Evolutionary conservation across 2,329 filamentous ascomycete species (phyloP), one percentile per base, ranked within the genome.

Genomic region (Fusarium sp.): DNA sequence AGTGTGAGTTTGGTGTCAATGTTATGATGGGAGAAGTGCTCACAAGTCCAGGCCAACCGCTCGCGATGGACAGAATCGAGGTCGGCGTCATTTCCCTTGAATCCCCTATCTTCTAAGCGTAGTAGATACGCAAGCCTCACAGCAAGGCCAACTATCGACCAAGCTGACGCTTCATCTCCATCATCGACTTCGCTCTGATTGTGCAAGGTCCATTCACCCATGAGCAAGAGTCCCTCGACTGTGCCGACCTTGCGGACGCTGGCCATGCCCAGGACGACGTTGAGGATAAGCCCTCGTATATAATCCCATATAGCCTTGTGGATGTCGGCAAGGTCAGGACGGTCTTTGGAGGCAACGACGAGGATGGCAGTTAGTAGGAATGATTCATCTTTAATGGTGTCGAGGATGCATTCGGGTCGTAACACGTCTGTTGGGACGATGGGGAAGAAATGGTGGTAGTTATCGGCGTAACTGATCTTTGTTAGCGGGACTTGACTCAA

Each of bases 341-440:
- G 43, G n/a, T 71, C 69, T 52, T 65, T 71, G 1, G 66, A 71
- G 17, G 69, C 66, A 30, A 71, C 62, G 3, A 63, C 59, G 1
- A 71, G 52, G 8, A 71, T 67, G 1, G 69, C 60, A 6, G 66
- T 69, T 9, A 71, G 50, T 32, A 71, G 58, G 7, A 71, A 71
- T 5, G 69, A 40, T 47, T 69, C 66, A 25, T 65, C 59, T 20
- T 37, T 60, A 35, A 69, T 59, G 5, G 65, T 69, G 25, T 57
- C 62, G 22, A 59, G 57, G 12, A 71, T 66, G 10, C 15, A 62
- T 20, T 71, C 59, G 11, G 68, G 60, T 33, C 61, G 45, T 17
- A 68, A 12, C 4, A 70, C 68, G 5, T 22, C 60, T 58, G 8
- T 6, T 17, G 35, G 54, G 35, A 58, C 54, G 4, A 58, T 25